Base-by-base conservation (phyloP, 345 rosid genomes). In the Limnanthes douglasii region DNA sequence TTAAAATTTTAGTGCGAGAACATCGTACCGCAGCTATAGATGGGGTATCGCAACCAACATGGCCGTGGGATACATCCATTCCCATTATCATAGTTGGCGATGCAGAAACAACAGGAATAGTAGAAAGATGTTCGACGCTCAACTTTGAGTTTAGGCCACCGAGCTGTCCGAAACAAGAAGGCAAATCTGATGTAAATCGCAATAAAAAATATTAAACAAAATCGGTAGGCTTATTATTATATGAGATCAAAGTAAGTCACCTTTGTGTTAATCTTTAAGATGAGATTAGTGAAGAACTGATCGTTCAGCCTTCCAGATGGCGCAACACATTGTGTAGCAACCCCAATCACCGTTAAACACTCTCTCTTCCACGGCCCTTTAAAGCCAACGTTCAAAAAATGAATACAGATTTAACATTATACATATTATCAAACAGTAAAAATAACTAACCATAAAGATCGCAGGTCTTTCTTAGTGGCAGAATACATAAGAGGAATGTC, bases 51-150 rank as follows among this genome's bases (percentile, higher is more conserved):
- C 43, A 66, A 50, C 86, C 95, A 53, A 92, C 84, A 49, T 94
- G 59, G 17, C 95, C 92, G 51, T 80, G 98, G 41, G 95, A 84
- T 43, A 90, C 92, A 66, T 80, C 98, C 92, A 90, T 84, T 21
- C 98, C 98, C 65, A 90, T 58, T 54, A 90, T 90, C 63, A 90
- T 53, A 18, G 96, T 84, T 30, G 96, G 98, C 39, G 65, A 51
- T 40, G 68, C 64, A 48, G 54, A 43, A 48, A 90, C 60, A 48
- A 74, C 38, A 12, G 94, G 92, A 7, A 80, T 57, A 22, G 25
- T 34, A 16, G 43, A 34, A 38, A 72, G 52, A 34, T 29, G 57
- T 58, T 84, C 96, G 13, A 75, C 46, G 39, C 54, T 79, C 68
- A 90, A 56, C 61, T 77, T 61, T 35, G 94, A 90, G 65, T 90